phyloP scores from a whole-genome alignment of 2,329 filamentous ascomycete genomes.

The Fusarium hainanense region DNA sequence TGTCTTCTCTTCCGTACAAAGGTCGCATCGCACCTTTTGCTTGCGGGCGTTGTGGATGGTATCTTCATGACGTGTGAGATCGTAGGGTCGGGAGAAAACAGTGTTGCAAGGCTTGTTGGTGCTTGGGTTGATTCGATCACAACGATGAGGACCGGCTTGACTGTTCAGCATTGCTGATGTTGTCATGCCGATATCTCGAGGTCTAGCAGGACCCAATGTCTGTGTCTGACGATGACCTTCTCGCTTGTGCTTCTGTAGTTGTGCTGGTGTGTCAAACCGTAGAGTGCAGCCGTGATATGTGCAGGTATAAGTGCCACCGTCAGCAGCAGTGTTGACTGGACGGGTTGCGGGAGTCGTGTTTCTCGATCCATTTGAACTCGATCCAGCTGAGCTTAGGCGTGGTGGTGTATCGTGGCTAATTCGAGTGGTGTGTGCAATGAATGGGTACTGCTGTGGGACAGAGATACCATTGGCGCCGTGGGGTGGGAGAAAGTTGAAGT shows the following conservation, averaged over 20 bases:
- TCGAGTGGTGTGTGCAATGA: slow-evolving; percentile 53
- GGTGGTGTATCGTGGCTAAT: slow-evolving; percentile 51
- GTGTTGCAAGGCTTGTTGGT: slow-evolving; percentile 96
- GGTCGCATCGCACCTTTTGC: slow-evolving; percentile 90
- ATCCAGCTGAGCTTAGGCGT: slow-evolving; percentile 58
- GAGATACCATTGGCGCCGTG: slow-evolving; percentile 54
- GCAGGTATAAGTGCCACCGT: slow-evolving; percentile 93
- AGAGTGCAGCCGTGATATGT: slow-evolving; percentile 91
- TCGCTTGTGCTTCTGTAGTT: slow-evolving; percentile 94
- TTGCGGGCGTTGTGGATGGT: slow-evolving; percentile 97
- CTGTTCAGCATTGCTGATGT: slow-evolving; percentile 75
- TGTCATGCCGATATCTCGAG: slow-evolving; percentile 52
- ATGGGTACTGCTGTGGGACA: slow-evolving; percentile 64
- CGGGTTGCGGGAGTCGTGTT: slow-evolving; percentile 52
- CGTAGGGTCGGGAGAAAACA: slow-evolving; percentile 94
- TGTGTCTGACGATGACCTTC: slow-evolving; percentile 88
- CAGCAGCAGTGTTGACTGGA: slow-evolving; percentile 74
- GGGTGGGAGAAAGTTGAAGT: slow-evolving; percentile 49
- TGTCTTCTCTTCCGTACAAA: slow-evolving; percentile 96
- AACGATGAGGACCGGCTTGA: slow-evolving; percentile 92
- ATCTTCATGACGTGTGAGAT: slow-evolving; percentile 94
- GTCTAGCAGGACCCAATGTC: slow-evolving; percentile 49
- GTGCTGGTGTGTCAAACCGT: slow-evolving; percentile 87
- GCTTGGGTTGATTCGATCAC: slow-evolving; percentile 91
- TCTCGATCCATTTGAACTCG: slow-evolving; percentile 50